Conservation (phyloP, 2,329 filamentous ascomycete genomes). For the Ophiostoma quercus region DNA sequence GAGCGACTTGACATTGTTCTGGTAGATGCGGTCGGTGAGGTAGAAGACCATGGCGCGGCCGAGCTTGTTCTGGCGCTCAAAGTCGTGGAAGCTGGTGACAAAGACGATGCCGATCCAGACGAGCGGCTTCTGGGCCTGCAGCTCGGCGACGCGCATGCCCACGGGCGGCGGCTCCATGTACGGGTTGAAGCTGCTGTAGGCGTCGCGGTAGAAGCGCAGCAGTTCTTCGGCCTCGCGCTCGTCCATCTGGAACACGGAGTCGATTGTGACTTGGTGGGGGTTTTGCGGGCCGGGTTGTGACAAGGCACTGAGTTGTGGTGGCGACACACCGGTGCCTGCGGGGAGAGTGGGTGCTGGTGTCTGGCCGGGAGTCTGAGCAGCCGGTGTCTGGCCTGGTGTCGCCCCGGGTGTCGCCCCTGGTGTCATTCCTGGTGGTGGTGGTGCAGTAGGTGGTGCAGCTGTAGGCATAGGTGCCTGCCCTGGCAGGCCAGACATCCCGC, state of each 20-base stretch:
- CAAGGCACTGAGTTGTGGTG: neutral
- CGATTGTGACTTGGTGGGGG: slow-evolving; percentile 15
- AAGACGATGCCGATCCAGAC: slow-evolving; percentile 30
- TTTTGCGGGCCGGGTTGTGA: slow-evolving; percentile 16
- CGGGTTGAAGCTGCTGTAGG: slow-evolving; percentile 25
- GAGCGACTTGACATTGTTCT: slow-evolving; percentile 23
- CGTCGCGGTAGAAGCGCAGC: slow-evolving; percentile 26
- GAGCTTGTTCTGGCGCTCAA: slow-evolving; percentile 26
- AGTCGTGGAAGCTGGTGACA: slow-evolving; percentile 27
- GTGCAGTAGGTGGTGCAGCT: too few species aligned
- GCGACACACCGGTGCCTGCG: neutral
- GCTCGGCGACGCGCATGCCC: slow-evolving; percentile 20
- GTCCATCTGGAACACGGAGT: slow-evolving; percentile 24
- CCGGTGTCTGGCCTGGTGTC: neutral
- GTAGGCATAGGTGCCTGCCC: too few species aligned
- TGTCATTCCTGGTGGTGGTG: neutral
- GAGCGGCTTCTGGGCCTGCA: slow-evolving; percentile 26
- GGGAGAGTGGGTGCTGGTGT: neutral
- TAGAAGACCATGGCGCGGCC: slow-evolving; percentile 25
- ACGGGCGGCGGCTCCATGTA: slow-evolving; percentile 22
- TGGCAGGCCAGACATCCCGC: neutral
- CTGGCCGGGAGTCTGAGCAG: neutral
- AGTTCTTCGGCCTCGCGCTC: slow-evolving; percentile 26
- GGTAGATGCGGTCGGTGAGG: slow-evolving; percentile 26
- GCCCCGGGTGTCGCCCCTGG: neutral